Percentiles rank a stretch among this genome's conserved stretches.
These are phyloP conservation scores for Candida caryicola DNA, from an alignment of 805 yeast species.

Conservation along the genomic window DNA sequence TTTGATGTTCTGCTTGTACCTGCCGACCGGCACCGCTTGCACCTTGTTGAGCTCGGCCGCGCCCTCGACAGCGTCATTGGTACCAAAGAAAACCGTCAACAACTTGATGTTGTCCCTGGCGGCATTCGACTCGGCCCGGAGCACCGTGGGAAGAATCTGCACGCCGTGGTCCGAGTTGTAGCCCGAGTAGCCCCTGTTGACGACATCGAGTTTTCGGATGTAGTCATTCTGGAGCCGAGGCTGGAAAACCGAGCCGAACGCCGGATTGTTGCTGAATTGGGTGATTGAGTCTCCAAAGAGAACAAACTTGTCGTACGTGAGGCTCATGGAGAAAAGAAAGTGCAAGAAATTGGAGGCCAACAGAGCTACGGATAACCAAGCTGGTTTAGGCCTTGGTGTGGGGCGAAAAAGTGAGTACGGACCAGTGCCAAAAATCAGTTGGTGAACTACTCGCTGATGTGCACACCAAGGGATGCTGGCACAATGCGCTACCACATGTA, in stretches of 20 bases:
- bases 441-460: no score
- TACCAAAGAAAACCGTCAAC: slow-evolving; percentile 70
- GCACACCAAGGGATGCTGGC: no score
- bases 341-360: no score
- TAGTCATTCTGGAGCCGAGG: slow-evolving; percentile 52
- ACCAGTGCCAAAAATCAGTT: no score
- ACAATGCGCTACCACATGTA: slow-evolving; percentile 59
- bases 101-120: slow-evolving; percentile 30
- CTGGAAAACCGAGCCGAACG: slow-evolving; percentile 44
- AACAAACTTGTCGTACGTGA: slow-evolving; percentile 42
- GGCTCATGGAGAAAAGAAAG: not conserved
- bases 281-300: slow-evolving; percentile 74
- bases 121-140: slow-evolving; percentile 38
- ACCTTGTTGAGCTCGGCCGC: slow-evolving; percentile 14
- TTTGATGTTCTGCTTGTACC: slow-evolving; percentile 48
- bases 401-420: no score
- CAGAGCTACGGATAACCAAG: no score
- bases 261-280: slow-evolving; percentile 46
- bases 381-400: no score
- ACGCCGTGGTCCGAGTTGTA: slow-evolving; percentile 65
- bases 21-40: slow-evolving; percentile 49
- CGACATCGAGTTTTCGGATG: slow-evolving; percentile 60
- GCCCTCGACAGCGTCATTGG: slow-evolving; percentile 57
- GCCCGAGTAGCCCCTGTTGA: slow-evolving; percentile 76
- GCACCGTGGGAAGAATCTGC: slow-evolving; percentile 35